Evolutionary conservation across 352 stramenopile genomes (phyloP).

Genomic region (Pythium vanterpoolii): DNA sequence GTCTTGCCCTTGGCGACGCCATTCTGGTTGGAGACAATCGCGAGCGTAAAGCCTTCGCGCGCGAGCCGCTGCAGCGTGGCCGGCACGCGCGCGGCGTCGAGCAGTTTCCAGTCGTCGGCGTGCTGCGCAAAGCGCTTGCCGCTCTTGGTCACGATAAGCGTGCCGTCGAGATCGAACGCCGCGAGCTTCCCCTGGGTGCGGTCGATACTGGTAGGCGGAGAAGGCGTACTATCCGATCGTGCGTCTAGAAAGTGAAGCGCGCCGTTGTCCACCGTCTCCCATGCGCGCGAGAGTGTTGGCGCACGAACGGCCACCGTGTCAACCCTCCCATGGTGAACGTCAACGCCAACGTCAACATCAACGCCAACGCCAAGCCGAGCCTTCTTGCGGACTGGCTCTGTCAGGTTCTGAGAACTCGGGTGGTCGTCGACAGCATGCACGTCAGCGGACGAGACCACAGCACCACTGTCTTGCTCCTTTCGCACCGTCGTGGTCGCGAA

Average conservation of each 20-base stretch:
- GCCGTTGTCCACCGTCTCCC: conserved; percentile 33
- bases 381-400: conserved; percentile 19
- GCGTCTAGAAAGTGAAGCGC: conserved; percentile 58
- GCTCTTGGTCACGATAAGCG: conserved; percentile 82
- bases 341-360: background rate
- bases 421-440: background rate
- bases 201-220: background rate
- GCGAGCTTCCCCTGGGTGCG: conserved; percentile 50
- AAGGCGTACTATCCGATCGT: conserved; percentile 7
- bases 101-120: conserved; percentile 72
- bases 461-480: conserved; percentile 8
- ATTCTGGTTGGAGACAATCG: conserved; percentile 86
- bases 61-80: conserved; percentile 49
- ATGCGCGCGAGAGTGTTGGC: conserved; percentile 28
- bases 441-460: background rate
- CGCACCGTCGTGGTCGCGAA: conserved; percentile 27
- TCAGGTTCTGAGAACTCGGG: background rate
- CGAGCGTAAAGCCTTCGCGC: conserved; percentile 46
- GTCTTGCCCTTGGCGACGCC: conserved; percentile 78
- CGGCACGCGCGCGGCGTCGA: conserved; percentile 54
- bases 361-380: background rate
- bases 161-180: conserved; percentile 79
- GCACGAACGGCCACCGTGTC: background rate
- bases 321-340: background rate
- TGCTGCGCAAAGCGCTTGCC: conserved; percentile 74